Conservation (phyloP, 2,329 filamentous ascomycete genomes). For the Alternaria triticimaculans region DNA sequence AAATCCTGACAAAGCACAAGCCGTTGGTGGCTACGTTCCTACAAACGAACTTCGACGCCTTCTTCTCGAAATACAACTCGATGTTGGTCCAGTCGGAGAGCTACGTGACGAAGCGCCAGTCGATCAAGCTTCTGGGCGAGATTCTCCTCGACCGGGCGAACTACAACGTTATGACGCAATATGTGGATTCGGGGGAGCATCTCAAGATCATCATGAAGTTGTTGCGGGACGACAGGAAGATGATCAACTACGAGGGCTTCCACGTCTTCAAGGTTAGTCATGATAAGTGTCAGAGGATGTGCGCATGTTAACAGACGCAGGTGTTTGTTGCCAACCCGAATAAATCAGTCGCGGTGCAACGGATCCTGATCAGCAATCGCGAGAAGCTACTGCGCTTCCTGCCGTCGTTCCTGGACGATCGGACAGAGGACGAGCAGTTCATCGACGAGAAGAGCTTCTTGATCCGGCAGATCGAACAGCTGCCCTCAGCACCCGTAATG, state of each 20-base stretch:
- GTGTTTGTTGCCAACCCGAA: conserved; percentile 99
- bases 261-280: conserved; percentile 86
- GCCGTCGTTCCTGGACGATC: conserved; percentile 89
- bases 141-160: conserved; percentile 93
- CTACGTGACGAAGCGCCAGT: conserved; percentile 97
- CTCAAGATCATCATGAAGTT: conserved; percentile 99
- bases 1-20: conserved; percentile 94
- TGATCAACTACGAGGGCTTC: conserved; percentile 99
- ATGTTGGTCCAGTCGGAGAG: conserved; percentile 88
- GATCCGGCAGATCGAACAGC: conserved; percentile 82
- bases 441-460: conserved; percentile 97
- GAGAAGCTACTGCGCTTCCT: conserved; percentile 89
- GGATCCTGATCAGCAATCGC: conserved; percentile 94
- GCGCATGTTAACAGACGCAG: conserved; percentile 45
- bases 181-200: conserved; percentile 93
- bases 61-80: conserved; percentile 90
- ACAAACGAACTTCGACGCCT: conserved; percentile 86
- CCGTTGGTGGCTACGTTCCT: conserved; percentile 87
- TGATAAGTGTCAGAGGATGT: neutral
- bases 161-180: conserved; percentile 97
- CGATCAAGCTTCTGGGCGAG: conserved; percentile 95
- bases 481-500: conserved; percentile 43
- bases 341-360: conserved; percentile 94
- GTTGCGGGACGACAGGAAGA: conserved; percentile 91
- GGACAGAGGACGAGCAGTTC: conserved; percentile 97